Percentiles rank a stretch among this genome's conserved stretches.
Conservation (phyloP, 2,329 filamentous ascomycete species). For the Beauveria sp. region DNA sequence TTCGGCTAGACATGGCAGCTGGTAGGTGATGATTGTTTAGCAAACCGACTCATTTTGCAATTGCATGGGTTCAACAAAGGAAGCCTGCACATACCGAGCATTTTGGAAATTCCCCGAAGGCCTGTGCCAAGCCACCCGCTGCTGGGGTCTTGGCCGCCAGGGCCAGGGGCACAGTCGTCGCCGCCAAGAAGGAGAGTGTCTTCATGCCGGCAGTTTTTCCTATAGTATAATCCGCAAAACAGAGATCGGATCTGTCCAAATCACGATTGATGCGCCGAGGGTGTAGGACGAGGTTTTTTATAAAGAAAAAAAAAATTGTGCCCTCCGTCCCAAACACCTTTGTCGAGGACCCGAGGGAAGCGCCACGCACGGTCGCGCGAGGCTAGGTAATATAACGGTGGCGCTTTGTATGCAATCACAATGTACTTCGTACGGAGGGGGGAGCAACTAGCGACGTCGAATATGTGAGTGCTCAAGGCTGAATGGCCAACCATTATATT, state of each 20-base stretch:
- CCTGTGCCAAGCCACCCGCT: neutral
- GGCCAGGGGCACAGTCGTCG: neutral
- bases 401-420: neutral
- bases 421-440: no score
- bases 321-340: no score
- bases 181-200: neutral
- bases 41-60: neutral
- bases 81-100: neutral
- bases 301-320: neutral
- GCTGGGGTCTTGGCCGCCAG: neutral
- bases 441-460: neutral
- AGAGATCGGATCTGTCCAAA: neutral
- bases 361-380: neutral
- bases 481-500: neutral
- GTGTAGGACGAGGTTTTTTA: neutral
- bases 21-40: neutral
- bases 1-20: neutral
- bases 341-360: neutral
- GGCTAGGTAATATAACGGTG: neutral
- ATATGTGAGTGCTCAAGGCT: neutral
- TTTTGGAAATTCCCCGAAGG: neutral
- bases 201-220: neutral
- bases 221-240: neutral
- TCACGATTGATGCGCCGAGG: neutral
- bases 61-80: neutral